Evolutionary conservation across 345 rosid species (phyloP).

Genomic region (Boechera divaricarpa): DNA sequence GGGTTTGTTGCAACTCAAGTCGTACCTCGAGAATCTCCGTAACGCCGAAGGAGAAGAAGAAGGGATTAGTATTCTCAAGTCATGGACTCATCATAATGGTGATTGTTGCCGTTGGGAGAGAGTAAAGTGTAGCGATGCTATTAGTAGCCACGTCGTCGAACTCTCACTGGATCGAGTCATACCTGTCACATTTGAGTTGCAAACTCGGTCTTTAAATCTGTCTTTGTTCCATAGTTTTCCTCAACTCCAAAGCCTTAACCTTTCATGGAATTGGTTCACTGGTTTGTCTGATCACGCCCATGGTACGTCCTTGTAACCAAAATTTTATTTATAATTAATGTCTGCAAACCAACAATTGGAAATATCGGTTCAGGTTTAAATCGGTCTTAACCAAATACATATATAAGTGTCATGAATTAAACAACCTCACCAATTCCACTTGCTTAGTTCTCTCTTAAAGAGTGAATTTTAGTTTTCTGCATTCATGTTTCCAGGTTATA

Average conservation of each 20-base stretch:
- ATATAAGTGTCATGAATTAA: too few species aligned
- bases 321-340: background rate
- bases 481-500: conserved; percentile 26
- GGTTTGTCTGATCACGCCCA: conserved; percentile 25
- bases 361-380: conserved; percentile 4
- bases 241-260: conserved; percentile 30
- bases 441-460: background rate
- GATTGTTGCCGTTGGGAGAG: conserved; percentile 43
- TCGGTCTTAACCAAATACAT: conserved; percentile 25
- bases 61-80: conserved; percentile 19
- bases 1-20: conserved; percentile 28
- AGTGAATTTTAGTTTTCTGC: background rate
- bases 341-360: background rate
- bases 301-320: background rate
- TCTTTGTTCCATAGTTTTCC: conserved; percentile 32
- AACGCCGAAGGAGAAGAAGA: background rate
- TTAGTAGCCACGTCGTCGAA: conserved; percentile 2
- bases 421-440: background rate
- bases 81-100: conserved; percentile 26
- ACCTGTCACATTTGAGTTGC: conserved; percentile 24
- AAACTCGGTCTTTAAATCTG: conserved; percentile 22
- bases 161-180: conserved; percentile 25
- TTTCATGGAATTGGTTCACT: conserved; percentile 30
- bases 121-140: conserved; percentile 23
- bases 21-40: conserved; percentile 10